Conservation (phyloP, 1,139 yeast species). For the Taphrina communis region DNA sequence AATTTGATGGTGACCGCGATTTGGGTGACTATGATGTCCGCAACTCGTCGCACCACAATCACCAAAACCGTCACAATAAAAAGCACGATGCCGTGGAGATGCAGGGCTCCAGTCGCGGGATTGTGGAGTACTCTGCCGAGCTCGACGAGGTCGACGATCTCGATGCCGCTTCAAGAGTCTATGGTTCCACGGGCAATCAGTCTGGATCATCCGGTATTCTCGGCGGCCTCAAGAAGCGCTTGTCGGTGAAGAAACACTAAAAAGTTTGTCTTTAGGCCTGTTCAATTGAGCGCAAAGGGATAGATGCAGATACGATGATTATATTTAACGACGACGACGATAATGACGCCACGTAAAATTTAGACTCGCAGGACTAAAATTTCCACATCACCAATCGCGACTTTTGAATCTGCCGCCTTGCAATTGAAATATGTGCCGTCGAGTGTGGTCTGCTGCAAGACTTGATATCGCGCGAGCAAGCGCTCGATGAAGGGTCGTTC, state of each 20-base stretch:
- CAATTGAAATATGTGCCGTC: not conserved
- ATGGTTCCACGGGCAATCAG: not conserved
- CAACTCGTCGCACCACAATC: not conserved
- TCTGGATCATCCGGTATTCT: slow-evolving; percentile 14
- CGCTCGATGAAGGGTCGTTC: slow-evolving; percentile 23
- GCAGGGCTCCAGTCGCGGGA: slow-evolving; percentile 23
- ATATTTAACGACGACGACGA: not conserved
- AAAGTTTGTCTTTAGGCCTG: not conserved
- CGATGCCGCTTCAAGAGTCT: slow-evolving; percentile 12
- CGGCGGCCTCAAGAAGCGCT: slow-evolving; percentile 31
- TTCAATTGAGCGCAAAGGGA: no score
- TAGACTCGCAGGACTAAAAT: slow-evolving; percentile 15
- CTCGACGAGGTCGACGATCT: slow-evolving; percentile 20
- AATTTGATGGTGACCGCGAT: slow-evolving; percentile 6
- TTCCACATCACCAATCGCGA: slow-evolving; percentile 29
- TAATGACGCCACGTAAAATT: not conserved
- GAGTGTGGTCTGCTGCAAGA: not conserved
- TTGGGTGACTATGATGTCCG: slow-evolving; percentile 10
- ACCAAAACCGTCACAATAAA: not conserved
- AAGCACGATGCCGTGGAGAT: slow-evolving; percentile 16
- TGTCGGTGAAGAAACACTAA: slow-evolving; percentile 30
- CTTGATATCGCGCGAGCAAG: slow-evolving; percentile 3
- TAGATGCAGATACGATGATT: not conserved
- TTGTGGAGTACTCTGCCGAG: slow-evolving; percentile 30
- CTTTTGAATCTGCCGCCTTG: not conserved